Percentiles rank a stretch among this genome's conserved stretches.
Evolutionary conservation across 345 rosid genomes (phyloP).

Genomic region (Sisymbrium altissimum): DNA sequence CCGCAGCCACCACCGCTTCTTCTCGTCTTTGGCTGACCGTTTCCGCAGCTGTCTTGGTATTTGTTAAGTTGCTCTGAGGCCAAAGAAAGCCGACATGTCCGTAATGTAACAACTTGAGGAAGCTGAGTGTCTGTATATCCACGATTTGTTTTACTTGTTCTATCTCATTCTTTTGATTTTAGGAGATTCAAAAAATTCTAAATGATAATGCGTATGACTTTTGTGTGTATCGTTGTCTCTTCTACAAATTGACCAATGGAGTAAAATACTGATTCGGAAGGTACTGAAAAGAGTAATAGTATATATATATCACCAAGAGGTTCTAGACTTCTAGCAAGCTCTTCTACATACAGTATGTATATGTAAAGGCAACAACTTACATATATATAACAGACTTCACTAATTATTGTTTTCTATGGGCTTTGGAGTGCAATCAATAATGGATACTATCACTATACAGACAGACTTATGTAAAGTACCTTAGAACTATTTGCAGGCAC

Average conservation of each 20-base stretch:
- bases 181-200: background rate
- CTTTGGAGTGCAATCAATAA: background rate
- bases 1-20: slow-evolving; percentile 15
- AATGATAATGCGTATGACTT: slow-evolving; percentile 1
- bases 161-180: slow-evolving; percentile 23
- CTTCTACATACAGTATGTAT: background rate
- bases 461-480: background rate
- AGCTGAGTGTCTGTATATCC: slow-evolving; percentile 22
- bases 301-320: background rate
- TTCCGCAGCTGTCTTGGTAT: slow-evolving; percentile 26
- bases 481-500: background rate
- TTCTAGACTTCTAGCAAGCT: background rate
- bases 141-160: slow-evolving; percentile 13
- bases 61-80: slow-evolving; percentile 29
- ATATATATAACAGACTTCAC: background rate
- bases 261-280: background rate
- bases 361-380: background rate
- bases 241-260: background rate
- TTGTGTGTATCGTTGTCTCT: slow-evolving; percentile 14
- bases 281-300: background rate
- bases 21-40: slow-evolving; percentile 16
- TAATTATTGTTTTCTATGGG: slow-evolving; percentile 6
- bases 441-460: slow-evolving; percentile 3
- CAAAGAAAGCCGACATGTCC: background rate
- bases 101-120: background rate